A percentile compares a stretch with the other conserved stretches of the same genome.
Conservation (phyloP, 192 early-diverging fungal genomes). For the Backusella parvicylindrica region DNA sequence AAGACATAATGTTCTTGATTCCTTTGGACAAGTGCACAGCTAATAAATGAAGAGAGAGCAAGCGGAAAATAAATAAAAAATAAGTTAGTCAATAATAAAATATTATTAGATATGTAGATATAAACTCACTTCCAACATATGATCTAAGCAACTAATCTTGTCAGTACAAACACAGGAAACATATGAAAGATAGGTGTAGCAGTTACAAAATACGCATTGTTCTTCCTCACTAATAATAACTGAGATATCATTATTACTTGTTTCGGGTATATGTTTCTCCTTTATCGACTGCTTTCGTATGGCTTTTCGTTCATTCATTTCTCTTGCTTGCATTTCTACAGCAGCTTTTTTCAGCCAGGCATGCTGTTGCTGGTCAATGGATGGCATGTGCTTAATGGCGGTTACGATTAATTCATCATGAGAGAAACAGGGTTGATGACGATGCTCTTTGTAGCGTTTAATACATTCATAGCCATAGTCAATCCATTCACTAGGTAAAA, state of each 20-base stretch:
- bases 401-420: slow-evolving; percentile 88
- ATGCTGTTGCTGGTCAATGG: slow-evolving; percentile 26
- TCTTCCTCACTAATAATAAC: slow-evolving; percentile 52
- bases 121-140: slow-evolving; percentile 41
- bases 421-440: slow-evolving; percentile 85
- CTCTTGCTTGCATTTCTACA: slow-evolving; percentile 50
- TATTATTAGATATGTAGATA: neutral
- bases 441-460: slow-evolving; percentile 74
- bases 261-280: slow-evolving; percentile 36
- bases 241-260: neutral
- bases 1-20: slow-evolving; percentile 32
- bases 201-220: slow-evolving; percentile 69
- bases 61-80: neutral
- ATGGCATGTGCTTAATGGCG: slow-evolving; percentile 41
- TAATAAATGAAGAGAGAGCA: neutral
- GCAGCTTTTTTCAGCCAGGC: slow-evolving; percentile 45
- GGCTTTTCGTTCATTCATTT: slow-evolving; percentile 45
- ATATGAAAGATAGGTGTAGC: slow-evolving; percentile 69
- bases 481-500: slow-evolving; percentile 91
- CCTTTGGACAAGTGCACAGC: slow-evolving; percentile 37
- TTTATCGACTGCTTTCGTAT: neutral
- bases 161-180: slow-evolving; percentile 57
- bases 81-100: neutral
- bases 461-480: slow-evolving; percentile 78
- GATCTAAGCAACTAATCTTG: slow-evolving; percentile 63